A percentile compares a stretch with the other conserved stretches of the same genome.
Conservation (phyloP, 1,284 basidiomycete species). For the Puccinia horiana region DNA sequence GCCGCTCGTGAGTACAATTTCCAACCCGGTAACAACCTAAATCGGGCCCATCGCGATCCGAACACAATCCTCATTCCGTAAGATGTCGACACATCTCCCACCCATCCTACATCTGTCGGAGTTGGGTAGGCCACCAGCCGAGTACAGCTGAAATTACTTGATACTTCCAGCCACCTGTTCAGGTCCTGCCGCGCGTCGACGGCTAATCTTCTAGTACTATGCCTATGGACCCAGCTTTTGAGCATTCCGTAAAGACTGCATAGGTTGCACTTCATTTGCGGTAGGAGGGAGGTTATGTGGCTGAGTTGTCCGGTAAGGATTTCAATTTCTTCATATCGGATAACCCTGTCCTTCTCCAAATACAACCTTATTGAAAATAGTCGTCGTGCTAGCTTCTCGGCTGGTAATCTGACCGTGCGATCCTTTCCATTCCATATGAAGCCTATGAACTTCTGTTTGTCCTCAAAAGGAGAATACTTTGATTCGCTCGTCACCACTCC, state of each 20-base stretch:
- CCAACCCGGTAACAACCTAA: neutral
- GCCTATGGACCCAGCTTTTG: neutral
- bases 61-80: neutral
- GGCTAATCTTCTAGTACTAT: neutral
- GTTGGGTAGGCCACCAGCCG: neutral
- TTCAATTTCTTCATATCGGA: neutral
- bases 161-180: neutral
- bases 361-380: too few species aligned
- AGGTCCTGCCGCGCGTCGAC: neutral
- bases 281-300: neutral
- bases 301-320: neutral
- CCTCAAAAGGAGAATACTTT: neutral
- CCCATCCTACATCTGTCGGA: neutral
- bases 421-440: constrained; percentile 24
- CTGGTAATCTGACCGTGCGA: neutral
- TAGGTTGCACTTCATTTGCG: neutral
- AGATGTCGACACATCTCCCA: constrained; percentile 5
- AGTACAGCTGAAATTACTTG: neutral
- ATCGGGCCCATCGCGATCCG: neutral
- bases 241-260: neutral
- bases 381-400: neutral
- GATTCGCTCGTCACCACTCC: neutral
- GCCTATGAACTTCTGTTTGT: constrained; percentile 16
- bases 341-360: too few species aligned
- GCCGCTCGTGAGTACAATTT: too few species aligned